Evolutionary conservation across 768 basidiomycete genomes (phyloP).

Genomic region (Neoboletus subvelutipes): DNA sequence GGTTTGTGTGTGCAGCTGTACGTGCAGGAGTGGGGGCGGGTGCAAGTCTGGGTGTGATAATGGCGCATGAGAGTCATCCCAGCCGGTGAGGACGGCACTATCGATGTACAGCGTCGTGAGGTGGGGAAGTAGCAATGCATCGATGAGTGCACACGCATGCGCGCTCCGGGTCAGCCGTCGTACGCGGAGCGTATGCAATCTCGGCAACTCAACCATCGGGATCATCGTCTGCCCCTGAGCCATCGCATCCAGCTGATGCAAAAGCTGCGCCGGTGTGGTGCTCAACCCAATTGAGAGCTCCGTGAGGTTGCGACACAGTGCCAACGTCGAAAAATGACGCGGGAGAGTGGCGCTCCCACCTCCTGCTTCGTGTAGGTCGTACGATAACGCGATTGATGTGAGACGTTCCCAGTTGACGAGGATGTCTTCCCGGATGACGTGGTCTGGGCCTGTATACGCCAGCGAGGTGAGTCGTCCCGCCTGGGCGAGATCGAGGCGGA

Average conservation of each 20-base stretch:
- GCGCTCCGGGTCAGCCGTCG: slow-evolving; percentile 22
- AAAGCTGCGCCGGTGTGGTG: slow-evolving; percentile 9
- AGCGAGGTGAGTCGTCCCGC: slow-evolving; percentile 21
- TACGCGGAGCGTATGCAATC: slow-evolving; percentile 22
- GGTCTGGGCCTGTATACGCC: slow-evolving; percentile 28
- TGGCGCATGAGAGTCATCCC: slow-evolving; percentile 6
- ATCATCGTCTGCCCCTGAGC: background rate
- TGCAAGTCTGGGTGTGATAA: slow-evolving; percentile 15
- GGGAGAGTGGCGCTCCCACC: slow-evolving; percentile 23
- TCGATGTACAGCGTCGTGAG: slow-evolving; percentile 24
- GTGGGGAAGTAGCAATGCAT: slow-evolving; percentile 22
- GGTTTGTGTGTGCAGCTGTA: background rate
- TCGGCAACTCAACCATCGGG: slow-evolving; percentile 17
- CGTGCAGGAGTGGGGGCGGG: background rate
- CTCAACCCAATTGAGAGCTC: slow-evolving; percentile 26
- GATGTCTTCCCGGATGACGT: slow-evolving; percentile 22
- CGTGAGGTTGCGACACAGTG: slow-evolving; percentile 17
- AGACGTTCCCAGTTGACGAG: slow-evolving; percentile 24
- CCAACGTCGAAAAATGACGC: slow-evolving; percentile 19
- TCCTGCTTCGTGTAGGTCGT: slow-evolving; percentile 26
- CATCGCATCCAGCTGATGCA: slow-evolving; percentile 13
- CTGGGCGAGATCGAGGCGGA: slow-evolving; percentile 19
- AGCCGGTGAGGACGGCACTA: slow-evolving; percentile 19
- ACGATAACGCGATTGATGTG: slow-evolving; percentile 25
- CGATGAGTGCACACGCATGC: slow-evolving; percentile 18